These are phyloP conservation scores for Afroboletus lepidellus DNA, from an alignment of 1,284 basidiomycete species.

Conservation along the genomic window DNA sequence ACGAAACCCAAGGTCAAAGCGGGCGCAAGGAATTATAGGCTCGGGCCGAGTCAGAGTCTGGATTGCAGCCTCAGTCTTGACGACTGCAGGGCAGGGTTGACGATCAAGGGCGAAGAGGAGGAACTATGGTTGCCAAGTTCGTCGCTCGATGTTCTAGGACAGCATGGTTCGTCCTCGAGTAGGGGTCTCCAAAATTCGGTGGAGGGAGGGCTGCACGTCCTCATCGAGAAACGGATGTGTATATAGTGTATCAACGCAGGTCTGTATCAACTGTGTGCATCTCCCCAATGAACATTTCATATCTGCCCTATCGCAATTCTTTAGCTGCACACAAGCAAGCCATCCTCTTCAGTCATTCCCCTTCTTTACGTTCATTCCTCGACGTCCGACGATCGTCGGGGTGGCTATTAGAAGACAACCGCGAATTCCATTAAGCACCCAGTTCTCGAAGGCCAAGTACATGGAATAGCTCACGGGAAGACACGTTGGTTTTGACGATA, in stretches of 20 bases:
- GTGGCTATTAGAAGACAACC: no score
- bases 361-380: no score
- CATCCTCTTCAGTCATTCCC: no score
- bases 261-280: no score
- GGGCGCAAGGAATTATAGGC: slow-evolving; percentile 1
- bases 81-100: slow-evolving; percentile 2
- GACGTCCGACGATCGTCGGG: no score
- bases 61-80: slow-evolving; percentile 3
- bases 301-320: no score
- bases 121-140: slow-evolving; percentile 30
- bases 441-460: no score
- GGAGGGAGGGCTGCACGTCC: slow-evolving; percentile 16
- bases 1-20: slow-evolving; percentile 39
- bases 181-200: slow-evolving; percentile 18
- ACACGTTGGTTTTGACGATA: no score
- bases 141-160: slow-evolving; percentile 30
- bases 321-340: no score
- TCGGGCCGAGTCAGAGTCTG: slow-evolving; percentile 1
- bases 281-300: no score
- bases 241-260: no score
- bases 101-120: slow-evolving; percentile 19
- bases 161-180: slow-evolving; percentile 31
- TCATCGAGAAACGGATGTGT: slow-evolving; percentile 31
- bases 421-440: no score
- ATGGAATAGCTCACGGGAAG: not conserved